Evolutionary conservation across 306 rosid genomes (phyloP).

Genomic region (peach (Prunus persica)): DNA sequence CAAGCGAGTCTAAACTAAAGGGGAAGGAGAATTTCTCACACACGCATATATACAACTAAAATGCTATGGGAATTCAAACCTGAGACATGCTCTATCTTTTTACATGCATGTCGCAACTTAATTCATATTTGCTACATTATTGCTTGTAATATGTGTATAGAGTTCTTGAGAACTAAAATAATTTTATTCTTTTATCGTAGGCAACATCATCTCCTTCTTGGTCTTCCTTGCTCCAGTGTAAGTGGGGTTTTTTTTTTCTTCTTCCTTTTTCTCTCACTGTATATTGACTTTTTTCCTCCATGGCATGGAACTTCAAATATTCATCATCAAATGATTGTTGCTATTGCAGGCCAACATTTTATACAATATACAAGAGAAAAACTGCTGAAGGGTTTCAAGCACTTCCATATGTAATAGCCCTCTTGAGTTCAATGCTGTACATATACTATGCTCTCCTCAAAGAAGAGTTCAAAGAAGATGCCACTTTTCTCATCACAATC

Average conservation of each 20-base stretch:
- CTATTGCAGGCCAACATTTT: conserved; percentile 72
- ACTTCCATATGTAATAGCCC: conserved; percentile 79
- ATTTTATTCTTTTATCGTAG: conserved; percentile 29
- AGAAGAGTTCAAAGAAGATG: conserved; percentile 47
- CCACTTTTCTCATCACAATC: conserved; percentile 77
- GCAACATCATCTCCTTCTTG: conserved; percentile 76
- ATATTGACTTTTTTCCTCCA: background rate
- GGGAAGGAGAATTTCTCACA: too few species aligned
- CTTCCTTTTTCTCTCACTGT: background rate
- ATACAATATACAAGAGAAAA: conserved; percentile 73
- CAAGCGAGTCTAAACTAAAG: too few species aligned
- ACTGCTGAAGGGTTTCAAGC: conserved; percentile 76
- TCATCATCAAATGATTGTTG: background rate
- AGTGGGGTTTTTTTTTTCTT: conserved; percentile 14
- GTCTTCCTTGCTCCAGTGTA: conserved; percentile 94
- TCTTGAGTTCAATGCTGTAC: conserved; percentile 86
- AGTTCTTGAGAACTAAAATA: background rate
- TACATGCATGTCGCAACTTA: background rate
- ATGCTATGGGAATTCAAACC: fast-evolving
- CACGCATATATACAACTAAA: too few species aligned
- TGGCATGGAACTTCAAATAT: background rate
- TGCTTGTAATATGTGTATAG: background rate
- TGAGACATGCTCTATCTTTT: too few species aligned
- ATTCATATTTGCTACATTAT: background rate
- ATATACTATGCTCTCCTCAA: conserved; percentile 82